Evolutionary conservation across 1,139 yeast species (phyloP).

Genomic region (Scheffersomyces insectosa): DNA sequence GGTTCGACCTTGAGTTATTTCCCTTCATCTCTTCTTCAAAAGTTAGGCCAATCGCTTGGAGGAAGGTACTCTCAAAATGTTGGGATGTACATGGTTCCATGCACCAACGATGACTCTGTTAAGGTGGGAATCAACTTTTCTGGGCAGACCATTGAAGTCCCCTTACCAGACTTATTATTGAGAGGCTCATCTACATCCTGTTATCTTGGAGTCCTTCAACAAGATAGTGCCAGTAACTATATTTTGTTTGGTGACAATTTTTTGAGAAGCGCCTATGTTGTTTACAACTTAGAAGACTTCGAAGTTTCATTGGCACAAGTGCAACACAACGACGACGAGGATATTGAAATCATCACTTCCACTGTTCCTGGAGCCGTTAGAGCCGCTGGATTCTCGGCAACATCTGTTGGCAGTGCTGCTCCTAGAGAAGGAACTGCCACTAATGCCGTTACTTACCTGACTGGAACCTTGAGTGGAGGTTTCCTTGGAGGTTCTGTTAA

Average conservation of each 20-base stretch:
- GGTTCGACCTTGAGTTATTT: conserved; percentile 39
- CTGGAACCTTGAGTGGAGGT: conserved; percentile 1
- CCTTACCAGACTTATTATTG: conserved; percentile 39
- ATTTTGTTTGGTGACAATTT: conserved; percentile 68
- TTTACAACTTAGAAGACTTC: conserved; percentile 68
- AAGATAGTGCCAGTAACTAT: conserved; percentile 15
- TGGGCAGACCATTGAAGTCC: conserved; percentile 46
- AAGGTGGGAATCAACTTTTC: conserved; percentile 51
- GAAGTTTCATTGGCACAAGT: conserved; percentile 73
- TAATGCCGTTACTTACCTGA: conserved; percentile 4
- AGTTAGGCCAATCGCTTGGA: conserved; percentile 30
- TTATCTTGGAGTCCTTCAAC: conserved; percentile 31
- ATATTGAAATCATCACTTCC: conserved; percentile 42
- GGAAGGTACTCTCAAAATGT: conserved; percentile 28
- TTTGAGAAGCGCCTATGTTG: conserved; percentile 72
- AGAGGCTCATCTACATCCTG: conserved; percentile 17
- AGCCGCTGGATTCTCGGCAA: conserved; percentile 37
- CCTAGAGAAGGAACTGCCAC: conserved; percentile 11
- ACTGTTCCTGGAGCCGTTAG: conserved; percentile 48
- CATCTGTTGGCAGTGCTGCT: conserved; percentile 11
- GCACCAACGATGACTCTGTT: conserved; percentile 17
- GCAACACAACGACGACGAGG: conserved; percentile 33
- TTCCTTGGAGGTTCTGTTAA: too few species aligned
- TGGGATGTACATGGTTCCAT: conserved; percentile 32
- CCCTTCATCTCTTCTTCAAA: conserved; percentile 25